Evolutionary conservation across 169 alveolate genomes (phyloP).

Genomic region (Perkinsus chesapeaki): DNA sequence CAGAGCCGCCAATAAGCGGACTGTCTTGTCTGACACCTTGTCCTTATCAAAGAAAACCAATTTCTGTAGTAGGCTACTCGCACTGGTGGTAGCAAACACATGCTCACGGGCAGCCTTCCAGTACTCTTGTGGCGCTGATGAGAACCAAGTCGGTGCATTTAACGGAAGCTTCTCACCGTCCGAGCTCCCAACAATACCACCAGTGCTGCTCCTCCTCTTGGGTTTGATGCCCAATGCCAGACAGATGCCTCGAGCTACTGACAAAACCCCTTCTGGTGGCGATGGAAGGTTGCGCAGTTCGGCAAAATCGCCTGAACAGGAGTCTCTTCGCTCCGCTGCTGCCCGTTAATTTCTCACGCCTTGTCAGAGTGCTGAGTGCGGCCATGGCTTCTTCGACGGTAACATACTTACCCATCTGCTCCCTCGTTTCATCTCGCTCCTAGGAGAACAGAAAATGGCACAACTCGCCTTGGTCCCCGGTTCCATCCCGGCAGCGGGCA

Average conservation of each 20-base stretch:
- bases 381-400: neutral
- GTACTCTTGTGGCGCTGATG: neutral
- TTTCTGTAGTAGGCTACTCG: neutral
- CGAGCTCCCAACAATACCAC: neutral
- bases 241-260: neutral
- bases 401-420: neutral
- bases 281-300: neutral
- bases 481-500: too few relatives aligned
- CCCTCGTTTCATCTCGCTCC: neutral
- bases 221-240: neutral
- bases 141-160: neutral
- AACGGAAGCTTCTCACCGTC: neutral
- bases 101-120: neutral
- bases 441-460: neutral
- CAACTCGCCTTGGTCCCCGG: too few relatives aligned
- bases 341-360: neutral
- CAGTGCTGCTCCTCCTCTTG: neutral
- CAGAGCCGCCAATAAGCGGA: neutral
- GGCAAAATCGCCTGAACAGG: neutral
- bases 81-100: neutral
- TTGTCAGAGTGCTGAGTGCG: neutral
- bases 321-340: neutral
- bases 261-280: neutral
- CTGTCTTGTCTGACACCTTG: neutral
- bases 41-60: neutral